A percentile compares a stretch with the other conserved stretches of the same genome.
phyloP scores from a whole-genome alignment of 257 asterid species.

The Rehmannia glutinosa region DNA sequence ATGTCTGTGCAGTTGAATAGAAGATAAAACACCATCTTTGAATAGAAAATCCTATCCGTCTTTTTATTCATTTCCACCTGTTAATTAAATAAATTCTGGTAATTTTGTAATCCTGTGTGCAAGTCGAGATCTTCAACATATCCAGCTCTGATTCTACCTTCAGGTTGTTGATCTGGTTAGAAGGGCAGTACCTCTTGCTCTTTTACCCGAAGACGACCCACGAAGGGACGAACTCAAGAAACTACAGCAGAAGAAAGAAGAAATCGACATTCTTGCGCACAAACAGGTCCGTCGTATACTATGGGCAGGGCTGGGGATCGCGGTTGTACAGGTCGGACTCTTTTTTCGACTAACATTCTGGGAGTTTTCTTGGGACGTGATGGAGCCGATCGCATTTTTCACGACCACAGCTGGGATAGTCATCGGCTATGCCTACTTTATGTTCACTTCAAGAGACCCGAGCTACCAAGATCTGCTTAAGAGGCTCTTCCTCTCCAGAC shows the following conservation, averaged over 20 bases:
- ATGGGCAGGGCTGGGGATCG: slow-evolving; percentile 51
- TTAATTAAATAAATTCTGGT: no score
- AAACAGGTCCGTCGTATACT: slow-evolving; percentile 50
- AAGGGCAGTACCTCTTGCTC: slow-evolving; percentile 60
- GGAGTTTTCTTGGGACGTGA: slow-evolving; percentile 78
- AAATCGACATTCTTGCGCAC: slow-evolving; percentile 50
- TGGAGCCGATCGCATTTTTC: slow-evolving; percentile 70
- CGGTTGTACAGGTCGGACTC: slow-evolving; percentile 39
- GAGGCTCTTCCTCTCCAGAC: slow-evolving; percentile 49
- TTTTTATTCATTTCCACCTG: no score
- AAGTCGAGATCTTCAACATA: neutral
- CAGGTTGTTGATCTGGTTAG: slow-evolving; percentile 78
- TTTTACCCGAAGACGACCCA: slow-evolving; percentile 44
- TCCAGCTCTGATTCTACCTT: no score
- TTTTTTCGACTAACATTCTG: slow-evolving; percentile 65
- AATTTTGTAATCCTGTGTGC: no score
- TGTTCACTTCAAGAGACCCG: slow-evolving; percentile 55
- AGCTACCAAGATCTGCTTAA: slow-evolving; percentile 56
- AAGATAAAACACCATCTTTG: no score
- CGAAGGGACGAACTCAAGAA: slow-evolving; percentile 30
- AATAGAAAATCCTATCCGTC: no score
- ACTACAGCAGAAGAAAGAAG: slow-evolving; percentile 43
- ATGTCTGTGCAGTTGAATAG: no score
- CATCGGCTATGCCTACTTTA: slow-evolving; percentile 50
- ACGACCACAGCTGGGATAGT: slow-evolving; percentile 43